These are phyloP conservation scores for Knufia petricola DNA, from an alignment of 2,329 filamentous ascomycete genomes.

Conservation along the genomic window DNA sequence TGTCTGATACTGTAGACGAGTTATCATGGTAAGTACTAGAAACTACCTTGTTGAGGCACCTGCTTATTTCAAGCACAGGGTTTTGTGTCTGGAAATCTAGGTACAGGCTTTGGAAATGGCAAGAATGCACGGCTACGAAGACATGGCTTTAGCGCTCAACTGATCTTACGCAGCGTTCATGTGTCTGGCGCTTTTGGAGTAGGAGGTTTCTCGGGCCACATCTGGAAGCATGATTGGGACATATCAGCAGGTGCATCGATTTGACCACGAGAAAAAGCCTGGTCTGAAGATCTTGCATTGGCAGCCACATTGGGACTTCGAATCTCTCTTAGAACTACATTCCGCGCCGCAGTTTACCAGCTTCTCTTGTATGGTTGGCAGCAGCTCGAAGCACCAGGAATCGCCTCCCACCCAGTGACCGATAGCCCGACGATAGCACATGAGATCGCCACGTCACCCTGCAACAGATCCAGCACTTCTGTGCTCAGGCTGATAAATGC, in stretches of 20 bases:
- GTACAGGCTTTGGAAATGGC: background rate
- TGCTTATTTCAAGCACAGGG: background rate
- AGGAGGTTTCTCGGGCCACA: background rate
- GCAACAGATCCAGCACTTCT: too few relatives aligned
- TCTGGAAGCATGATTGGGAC: background rate
- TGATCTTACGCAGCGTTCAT: background rate
- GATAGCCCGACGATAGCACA: too few relatives aligned
- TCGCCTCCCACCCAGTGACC: too few relatives aligned
- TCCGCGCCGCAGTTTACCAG: background rate
- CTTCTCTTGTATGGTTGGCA: background rate
- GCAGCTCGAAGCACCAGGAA: too few relatives aligned
- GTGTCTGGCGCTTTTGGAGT: conserved; percentile 10
- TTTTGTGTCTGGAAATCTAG: conserved; percentile 1
- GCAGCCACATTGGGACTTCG: background rate
- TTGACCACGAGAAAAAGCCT: background rate
- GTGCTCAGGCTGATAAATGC: too few relatives aligned
- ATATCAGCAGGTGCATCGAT: background rate
- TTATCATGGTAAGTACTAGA: background rate
- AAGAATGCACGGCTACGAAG: background rate
- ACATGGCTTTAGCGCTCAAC: background rate
- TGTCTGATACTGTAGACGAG: conserved; percentile 57
- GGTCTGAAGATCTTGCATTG: background rate
- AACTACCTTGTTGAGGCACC: background rate
- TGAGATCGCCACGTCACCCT: too few relatives aligned
- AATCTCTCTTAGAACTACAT: background rate